These are phyloP conservation scores for Dysphania ambrosioides DNA, from an alignment of 148 eudicot genomes.

Conservation along the genomic window DNA sequence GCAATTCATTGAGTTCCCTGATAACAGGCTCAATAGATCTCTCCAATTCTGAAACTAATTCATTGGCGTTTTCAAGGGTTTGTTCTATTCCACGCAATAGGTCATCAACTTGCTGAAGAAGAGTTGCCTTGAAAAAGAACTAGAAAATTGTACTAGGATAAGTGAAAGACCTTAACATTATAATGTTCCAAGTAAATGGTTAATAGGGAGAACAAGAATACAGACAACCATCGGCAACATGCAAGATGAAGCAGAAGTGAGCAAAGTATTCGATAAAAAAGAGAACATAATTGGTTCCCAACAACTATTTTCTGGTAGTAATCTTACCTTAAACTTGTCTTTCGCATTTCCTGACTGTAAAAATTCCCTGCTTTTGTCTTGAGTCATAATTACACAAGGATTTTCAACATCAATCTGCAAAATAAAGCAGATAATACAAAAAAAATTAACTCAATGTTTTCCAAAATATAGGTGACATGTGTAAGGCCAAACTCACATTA, in stretches of 20 bases:
- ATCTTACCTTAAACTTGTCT: conserved; percentile 86
- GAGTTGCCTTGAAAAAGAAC: conserved; percentile 98
- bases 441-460: not conserved
- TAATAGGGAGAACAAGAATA: conserved; percentile 2
- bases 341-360: conserved; percentile 88
- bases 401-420: conserved; percentile 96
- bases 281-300: too few relatives aligned
- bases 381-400: conserved; percentile 97
- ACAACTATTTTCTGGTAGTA: too few relatives aligned
- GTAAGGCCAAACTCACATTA: conserved; percentile 55
- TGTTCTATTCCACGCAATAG: conserved; percentile 55
- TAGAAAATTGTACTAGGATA: conserved; percentile 28
- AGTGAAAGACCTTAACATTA: conserved; percentile 19
- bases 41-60: conserved; percentile 63
- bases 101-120: conserved; percentile 91
- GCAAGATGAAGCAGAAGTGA: not conserved
- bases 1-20: conserved; percentile 72
- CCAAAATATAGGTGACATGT: not conserved
- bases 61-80: conserved; percentile 54
- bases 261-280: too few relatives aligned
- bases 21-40: conserved; percentile 64
- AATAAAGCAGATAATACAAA: conserved; percentile 17
- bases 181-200: not conserved
- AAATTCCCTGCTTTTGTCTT: conserved; percentile 99
- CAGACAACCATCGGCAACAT: too few relatives aligned